phyloP scores from a whole-genome alignment of 768 basidiomycete species.

The Ramaria sp. region DNA sequence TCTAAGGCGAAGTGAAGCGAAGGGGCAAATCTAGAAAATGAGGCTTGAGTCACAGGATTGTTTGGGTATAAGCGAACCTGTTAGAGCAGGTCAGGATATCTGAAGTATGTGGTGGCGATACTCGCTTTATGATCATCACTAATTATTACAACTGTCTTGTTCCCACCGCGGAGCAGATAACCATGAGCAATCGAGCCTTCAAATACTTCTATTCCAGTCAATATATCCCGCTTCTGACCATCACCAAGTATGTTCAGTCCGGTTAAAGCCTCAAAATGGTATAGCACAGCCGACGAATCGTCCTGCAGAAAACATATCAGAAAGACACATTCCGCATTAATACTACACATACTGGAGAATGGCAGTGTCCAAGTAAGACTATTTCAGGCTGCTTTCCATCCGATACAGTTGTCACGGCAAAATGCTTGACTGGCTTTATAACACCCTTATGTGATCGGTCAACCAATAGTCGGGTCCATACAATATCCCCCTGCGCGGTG shows the following conservation, averaged over 20 bases:
- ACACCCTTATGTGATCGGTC: slow-evolving; percentile 36
- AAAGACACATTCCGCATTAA: background rate
- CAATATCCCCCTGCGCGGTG: slow-evolving; percentile 58
- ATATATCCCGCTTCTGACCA: slow-evolving; percentile 23
- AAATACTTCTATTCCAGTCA: slow-evolving; percentile 54
- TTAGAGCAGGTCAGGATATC: slow-evolving; percentile 1
- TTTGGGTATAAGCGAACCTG: slow-evolving; percentile 64
- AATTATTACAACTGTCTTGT: slow-evolving; percentile 49
- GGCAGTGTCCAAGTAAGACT: slow-evolving; percentile 49
- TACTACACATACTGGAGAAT: slow-evolving; percentile 40
- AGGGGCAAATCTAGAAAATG: slow-evolving; percentile 33
- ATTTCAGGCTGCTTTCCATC: slow-evolving; percentile 42
- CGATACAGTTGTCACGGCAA: slow-evolving; percentile 37
- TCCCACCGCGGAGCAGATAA: slow-evolving; percentile 35
- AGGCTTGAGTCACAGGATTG: slow-evolving; percentile 29
- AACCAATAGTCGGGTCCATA: slow-evolving; percentile 70
- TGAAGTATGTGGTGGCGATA: slow-evolving; percentile 6
- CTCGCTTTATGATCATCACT: slow-evolving; percentile 70
- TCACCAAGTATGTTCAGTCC: slow-evolving; percentile 42
- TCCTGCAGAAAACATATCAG: slow-evolving; percentile 25
- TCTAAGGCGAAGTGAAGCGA: slow-evolving; percentile 45
- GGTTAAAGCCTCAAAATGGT: slow-evolving; percentile 69
- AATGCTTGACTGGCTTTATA: slow-evolving; percentile 51
- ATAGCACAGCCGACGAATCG: slow-evolving; percentile 54
- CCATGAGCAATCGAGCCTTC: slow-evolving; percentile 48